Conservation (phyloP, 176 grass and related monocot genomes). For the Triticum turgidum region DNA sequence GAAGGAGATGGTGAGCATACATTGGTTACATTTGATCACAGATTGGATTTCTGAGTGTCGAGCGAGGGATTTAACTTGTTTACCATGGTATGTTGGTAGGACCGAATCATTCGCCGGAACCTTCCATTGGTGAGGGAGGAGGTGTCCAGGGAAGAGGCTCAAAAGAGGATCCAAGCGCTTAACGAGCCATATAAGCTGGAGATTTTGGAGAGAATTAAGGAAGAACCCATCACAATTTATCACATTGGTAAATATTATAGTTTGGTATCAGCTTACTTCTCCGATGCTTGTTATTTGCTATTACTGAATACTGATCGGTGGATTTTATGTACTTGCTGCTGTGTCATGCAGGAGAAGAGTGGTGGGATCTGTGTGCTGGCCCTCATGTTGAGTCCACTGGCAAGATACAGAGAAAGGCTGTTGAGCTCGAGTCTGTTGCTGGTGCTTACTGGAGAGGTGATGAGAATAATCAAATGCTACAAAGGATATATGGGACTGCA, state of each 20-base stretch:
- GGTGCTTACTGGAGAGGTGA: slow-evolving; percentile 97
- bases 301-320: background rate
- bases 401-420: slow-evolving; percentile 72
- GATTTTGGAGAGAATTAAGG: slow-evolving; percentile 88
- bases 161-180: slow-evolving; percentile 74
- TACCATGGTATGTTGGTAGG: slow-evolving; percentile 57
- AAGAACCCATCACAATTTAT: slow-evolving; percentile 95
- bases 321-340: background rate
- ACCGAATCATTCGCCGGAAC: slow-evolving; percentile 73
- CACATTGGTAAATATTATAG: slow-evolving; percentile 63
- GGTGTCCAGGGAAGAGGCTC: slow-evolving; percentile 83
- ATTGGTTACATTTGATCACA: background rate
- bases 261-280: background rate
- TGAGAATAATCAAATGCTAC: slow-evolving; percentile 91
- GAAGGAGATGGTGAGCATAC: slow-evolving; percentile 83
- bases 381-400: slow-evolving; percentile 96
- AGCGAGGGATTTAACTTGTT: slow-evolving; percentile 44
- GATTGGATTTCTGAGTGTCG: background rate
- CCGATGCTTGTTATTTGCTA: background rate
- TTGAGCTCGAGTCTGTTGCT: slow-evolving; percentile 94
- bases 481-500: slow-evolving; percentile 97
- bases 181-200: slow-evolving; percentile 91
- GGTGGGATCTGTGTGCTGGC: slow-evolving; percentile 99
- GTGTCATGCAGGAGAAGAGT: slow-evolving; percentile 73
- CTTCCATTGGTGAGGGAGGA: slow-evolving; percentile 89